Evolutionary conservation across 2,329 filamentous ascomycete genomes (phyloP), one percentile per base, ranked within the genome.

Genomic region (Diaporthe eres): DNA sequence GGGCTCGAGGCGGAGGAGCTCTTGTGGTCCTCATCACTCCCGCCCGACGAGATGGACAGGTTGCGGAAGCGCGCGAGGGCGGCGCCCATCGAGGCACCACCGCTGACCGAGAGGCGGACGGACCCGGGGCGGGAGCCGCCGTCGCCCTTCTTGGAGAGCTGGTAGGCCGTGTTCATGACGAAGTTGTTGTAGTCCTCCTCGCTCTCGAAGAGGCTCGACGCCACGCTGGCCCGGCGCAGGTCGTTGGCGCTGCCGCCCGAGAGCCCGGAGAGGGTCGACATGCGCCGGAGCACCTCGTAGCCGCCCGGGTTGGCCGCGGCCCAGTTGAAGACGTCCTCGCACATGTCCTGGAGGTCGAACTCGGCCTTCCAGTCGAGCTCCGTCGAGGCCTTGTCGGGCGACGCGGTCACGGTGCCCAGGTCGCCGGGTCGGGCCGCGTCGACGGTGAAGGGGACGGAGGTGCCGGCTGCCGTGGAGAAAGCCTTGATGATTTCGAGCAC

Each of bases 341-440:
- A 76, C 75, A 76, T 76, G 71, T 76, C 75, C 39, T 76, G 75
- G 3, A 76, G 57, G 17, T 74, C 75, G 71, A 76, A 76, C 25
- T 74, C 72, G 57, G 72, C 75, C 28, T 53, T 76, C 75, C 72
- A 76, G 57, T 76, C 75, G 49, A 76, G 75, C 72, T 76, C 75
- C 15, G 72, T 76, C 4, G 72, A 73, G 22, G 75, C 75, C 25
- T 76, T 76, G 71, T 71, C 57, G 22, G 75, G 47, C 8, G 75
- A 74, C 0, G 75, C 75, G 8, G 75, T 76, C 15, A 74, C 75
- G 8, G 72, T 74, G 31, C 75, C 75, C 49, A 76, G 31, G 31
- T 76, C 75, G 8, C 75, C 75, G 7, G 65, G 37, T 2, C 75
- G 65, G 8, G 75, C 75, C 2, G 34, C 58, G 39, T 61, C 75